Percentiles rank a stretch among this genome's conserved stretches.
Conservation (phyloP, 371 early-diverging fungal genomes). For the Apophysomyces sp. region DNA sequence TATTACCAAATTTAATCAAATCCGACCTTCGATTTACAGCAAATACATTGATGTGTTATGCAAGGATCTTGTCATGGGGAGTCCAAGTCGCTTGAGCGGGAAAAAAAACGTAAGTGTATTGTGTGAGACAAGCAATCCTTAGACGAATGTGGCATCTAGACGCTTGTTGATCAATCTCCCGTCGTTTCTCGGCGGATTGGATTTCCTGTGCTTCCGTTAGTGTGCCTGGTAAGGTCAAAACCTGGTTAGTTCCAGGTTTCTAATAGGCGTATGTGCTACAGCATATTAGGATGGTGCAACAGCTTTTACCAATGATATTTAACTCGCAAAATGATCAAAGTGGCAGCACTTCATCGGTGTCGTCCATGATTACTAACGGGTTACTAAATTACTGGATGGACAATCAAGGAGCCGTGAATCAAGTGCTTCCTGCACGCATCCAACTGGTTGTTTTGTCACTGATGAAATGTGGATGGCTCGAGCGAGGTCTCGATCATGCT, state of each 20-base stretch:
- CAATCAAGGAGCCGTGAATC: constrained; percentile 22
- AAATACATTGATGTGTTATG: constrained; percentile 87
- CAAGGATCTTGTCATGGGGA: constrained; percentile 79
- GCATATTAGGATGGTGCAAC: constrained; percentile 68
- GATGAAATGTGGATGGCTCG: constrained; percentile 34
- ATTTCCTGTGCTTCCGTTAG: constrained; percentile 86
- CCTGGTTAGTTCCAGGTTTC: not conserved
- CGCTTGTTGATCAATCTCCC: constrained; percentile 82
- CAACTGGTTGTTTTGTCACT: constrained; percentile 29
- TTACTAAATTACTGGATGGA: constrained; percentile 22
- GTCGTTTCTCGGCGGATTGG: constrained; percentile 90
- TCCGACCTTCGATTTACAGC: constrained; percentile 85
- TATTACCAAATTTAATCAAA: constrained; percentile 95
- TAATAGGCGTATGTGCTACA: constrained; percentile 8
- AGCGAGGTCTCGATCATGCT: constrained; percentile 30
- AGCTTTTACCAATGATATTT: constrained; percentile 68
- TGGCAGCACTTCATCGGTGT: constrained; percentile 11
- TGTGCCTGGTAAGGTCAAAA: constrained; percentile 68
- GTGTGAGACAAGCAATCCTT: not conserved
- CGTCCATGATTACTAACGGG: constrained; percentile 19
- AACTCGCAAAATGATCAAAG: constrained; percentile 22
- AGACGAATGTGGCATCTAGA: constrained; percentile 8
- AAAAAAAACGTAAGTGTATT: constrained; percentile 13
- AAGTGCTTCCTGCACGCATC: constrained; percentile 28
- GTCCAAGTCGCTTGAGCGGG: constrained; percentile 49